Evolutionary conservation across 768 basidiomycete genomes (phyloP).

Genomic region (Leccinellum albellum): DNA sequence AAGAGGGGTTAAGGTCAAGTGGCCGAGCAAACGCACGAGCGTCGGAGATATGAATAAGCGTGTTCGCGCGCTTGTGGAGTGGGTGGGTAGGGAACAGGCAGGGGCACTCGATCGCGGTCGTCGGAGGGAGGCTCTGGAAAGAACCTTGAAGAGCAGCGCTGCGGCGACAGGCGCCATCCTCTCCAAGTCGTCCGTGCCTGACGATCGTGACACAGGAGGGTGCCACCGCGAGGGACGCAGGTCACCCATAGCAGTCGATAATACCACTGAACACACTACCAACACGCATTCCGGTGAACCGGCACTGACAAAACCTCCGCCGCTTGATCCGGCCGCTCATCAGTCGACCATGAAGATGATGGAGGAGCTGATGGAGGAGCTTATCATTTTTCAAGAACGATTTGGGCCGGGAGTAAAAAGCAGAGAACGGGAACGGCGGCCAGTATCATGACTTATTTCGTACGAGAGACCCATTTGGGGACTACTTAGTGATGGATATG

Average conservation of each 20-base stretch:
- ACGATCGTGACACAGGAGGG: slow-evolving; percentile 14
- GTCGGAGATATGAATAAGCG: slow-evolving; percentile 98
- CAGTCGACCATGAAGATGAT: slow-evolving; percentile 71
- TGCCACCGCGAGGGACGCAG: slow-evolving; percentile 10
- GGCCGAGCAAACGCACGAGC: slow-evolving; percentile 92
- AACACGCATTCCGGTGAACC: slow-evolving; percentile 16
- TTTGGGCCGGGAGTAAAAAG: slow-evolving; percentile 61
- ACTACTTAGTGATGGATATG: slow-evolving; percentile 9
- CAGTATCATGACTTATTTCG: slow-evolving; percentile 28
- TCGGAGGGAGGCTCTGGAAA: slow-evolving; percentile 64
- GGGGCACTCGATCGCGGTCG: slow-evolving; percentile 67
- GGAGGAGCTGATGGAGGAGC: slow-evolving; percentile 88
- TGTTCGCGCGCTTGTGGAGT: slow-evolving; percentile 84
- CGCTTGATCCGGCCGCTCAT: slow-evolving; percentile 14
- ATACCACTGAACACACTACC: slow-evolving; percentile 5
- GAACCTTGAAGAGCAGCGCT: slow-evolving; percentile 36
- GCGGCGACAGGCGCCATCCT: slow-evolving; percentile 8
- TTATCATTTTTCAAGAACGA: slow-evolving; percentile 84
- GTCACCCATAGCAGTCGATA: slow-evolving; percentile 36
- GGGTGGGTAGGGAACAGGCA: slow-evolving; percentile 88
- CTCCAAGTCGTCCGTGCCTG: slow-evolving; percentile 8
- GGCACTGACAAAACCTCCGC: slow-evolving; percentile 2
- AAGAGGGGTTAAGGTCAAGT: slow-evolving; percentile 83
- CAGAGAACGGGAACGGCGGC: slow-evolving; percentile 52
- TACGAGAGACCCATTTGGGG: slow-evolving; percentile 1